Conservation (phyloP, 345 rosid species). For the Diplotaxis tenuifolia region DNA sequence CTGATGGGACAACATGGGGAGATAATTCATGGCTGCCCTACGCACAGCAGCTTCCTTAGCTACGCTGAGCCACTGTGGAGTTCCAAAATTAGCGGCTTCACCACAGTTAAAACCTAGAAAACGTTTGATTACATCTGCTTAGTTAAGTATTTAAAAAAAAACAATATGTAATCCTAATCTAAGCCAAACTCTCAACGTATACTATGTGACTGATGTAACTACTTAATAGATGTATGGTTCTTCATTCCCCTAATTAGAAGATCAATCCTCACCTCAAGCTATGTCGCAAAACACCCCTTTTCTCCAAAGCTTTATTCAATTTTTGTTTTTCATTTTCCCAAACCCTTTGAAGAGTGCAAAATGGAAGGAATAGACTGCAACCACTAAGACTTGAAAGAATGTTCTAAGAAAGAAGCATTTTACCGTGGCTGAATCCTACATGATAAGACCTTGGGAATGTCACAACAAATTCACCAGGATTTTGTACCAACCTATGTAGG, state of each 20-base stretch:
- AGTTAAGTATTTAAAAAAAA: neutral
- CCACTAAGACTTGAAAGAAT: slow-evolving; percentile 25
- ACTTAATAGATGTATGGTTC: neutral
- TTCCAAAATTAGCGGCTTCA: slow-evolving; percentile 98
- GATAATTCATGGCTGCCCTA: slow-evolving; percentile 99
- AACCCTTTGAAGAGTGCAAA: slow-evolving; percentile 19
- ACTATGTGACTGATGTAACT: slow-evolving; percentile 11
- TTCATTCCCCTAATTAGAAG: slow-evolving; percentile 9
- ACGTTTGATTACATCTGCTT: slow-evolving; percentile 10
- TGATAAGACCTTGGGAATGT: slow-evolving; percentile 99
- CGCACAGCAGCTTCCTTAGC: slow-evolving; percentile 99
- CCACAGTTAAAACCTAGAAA: slow-evolving; percentile 92
- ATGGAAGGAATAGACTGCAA: slow-evolving; percentile 16
- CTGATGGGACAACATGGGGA: slow-evolving; percentile 99
- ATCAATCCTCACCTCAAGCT: slow-evolving; percentile 23
- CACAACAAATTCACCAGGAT: slow-evolving; percentile 99
- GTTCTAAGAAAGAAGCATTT: slow-evolving; percentile 37
- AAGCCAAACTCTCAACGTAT: slow-evolving; percentile 7
- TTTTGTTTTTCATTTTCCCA: slow-evolving; percentile 14
- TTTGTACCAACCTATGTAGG: slow-evolving; percentile 78
- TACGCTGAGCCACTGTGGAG: slow-evolving; percentile 93
- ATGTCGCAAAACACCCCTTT: slow-evolving; percentile 17
- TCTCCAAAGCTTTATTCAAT: slow-evolving; percentile 8
- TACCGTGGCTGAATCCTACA: slow-evolving; percentile 99
- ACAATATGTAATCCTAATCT: slow-evolving; percentile 10